Percentiles rank a stretch among this genome's conserved stretches.
Evolutionary conservation across 345 rosid species (phyloP).

Genomic region (Bretschneidera sinensis): DNA sequence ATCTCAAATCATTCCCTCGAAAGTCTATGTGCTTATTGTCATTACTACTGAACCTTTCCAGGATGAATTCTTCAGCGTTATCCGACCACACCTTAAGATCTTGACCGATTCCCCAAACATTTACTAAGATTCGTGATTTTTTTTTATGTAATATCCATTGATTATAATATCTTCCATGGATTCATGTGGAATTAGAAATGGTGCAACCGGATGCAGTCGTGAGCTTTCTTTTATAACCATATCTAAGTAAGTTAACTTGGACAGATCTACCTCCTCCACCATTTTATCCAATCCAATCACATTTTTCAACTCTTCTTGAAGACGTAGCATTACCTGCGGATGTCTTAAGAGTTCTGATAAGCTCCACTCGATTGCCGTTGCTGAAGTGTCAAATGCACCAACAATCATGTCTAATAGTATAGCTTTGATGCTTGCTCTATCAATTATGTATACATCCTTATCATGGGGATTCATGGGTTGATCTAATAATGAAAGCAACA

Average conservation of each 20-base stretch:
- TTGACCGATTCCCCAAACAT: conserved; percentile 14
- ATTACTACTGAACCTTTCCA: background rate
- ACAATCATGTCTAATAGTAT: conserved; percentile 20
- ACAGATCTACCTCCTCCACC: conserved; percentile 16
- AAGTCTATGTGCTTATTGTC: background rate
- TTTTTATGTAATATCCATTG: conserved; percentile 17
- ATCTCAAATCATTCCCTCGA: background rate
- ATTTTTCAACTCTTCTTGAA: conserved; percentile 18
- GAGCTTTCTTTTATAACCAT: background rate
- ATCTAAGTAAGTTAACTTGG: conserved; percentile 1
- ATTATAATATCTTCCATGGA: conserved; percentile 12
- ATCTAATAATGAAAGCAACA: conserved; percentile 17
- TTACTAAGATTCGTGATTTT: conserved; percentile 13
- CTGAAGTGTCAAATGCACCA: conserved; percentile 16
- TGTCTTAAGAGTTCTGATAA: conserved; percentile 25
- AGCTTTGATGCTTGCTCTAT: conserved; percentile 22
- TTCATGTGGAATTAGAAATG: conserved; percentile 16
- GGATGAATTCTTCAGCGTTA: conserved; percentile 3
- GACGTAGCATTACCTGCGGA: too few species aligned
- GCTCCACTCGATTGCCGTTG: conserved; percentile 20
- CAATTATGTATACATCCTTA: background rate
- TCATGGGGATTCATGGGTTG: background rate
- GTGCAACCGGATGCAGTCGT: conserved; percentile 4
- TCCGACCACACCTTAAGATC: conserved; percentile 13
- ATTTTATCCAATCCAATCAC: conserved; percentile 14